phyloP scores from a whole-genome alignment of 768 basidiomycete species.

The Boletus tylopilopsis region DNA sequence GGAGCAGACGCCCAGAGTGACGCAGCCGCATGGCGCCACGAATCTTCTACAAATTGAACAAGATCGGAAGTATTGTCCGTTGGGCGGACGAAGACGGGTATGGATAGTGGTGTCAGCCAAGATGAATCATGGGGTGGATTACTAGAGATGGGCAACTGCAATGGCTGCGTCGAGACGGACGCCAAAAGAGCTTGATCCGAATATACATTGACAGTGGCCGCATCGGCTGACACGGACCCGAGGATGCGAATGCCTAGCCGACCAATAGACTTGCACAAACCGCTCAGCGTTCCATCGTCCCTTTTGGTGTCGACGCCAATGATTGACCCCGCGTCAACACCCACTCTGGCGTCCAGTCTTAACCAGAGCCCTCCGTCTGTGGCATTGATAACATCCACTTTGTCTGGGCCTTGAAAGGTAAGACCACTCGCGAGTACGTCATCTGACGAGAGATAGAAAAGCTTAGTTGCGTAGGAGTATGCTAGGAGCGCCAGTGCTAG shows the following conservation, averaged over 20 bases:
- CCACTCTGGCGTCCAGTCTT: conserved; percentile 51
- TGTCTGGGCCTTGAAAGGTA: conserved; percentile 56
- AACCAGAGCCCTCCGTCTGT: conserved; percentile 63
- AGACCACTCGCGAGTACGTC: conserved; percentile 55
- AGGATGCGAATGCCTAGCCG: conserved; percentile 60
- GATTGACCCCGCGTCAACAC: conserved; percentile 63
- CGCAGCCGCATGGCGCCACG: conserved; percentile 54
- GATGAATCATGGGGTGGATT: conserved; percentile 37
- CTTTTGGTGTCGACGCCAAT: conserved; percentile 50
- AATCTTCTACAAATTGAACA: conserved; percentile 48
- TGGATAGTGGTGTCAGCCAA: conserved; percentile 57
- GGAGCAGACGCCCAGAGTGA: conserved; percentile 42
- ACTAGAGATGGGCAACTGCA: conserved; percentile 52
- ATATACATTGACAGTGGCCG: conserved; percentile 48
- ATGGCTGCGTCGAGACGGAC: conserved; percentile 41
- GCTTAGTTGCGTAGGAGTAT: conserved; percentile 62
- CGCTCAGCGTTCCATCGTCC: conserved; percentile 42
- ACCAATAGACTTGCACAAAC: conserved; percentile 63
- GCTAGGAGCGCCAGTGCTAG: conserved; percentile 49
- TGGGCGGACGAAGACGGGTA: conserved; percentile 49
- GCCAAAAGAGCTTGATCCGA: conserved; percentile 44
- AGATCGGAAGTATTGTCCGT: conserved; percentile 49
- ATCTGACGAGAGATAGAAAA: conserved; percentile 50
- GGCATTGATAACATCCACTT: conserved; percentile 58
- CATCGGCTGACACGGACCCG: conserved; percentile 52